Evolutionary conservation across 177 flowering plant species (phyloP).

Genomic region (Vitis hybrid): DNA sequence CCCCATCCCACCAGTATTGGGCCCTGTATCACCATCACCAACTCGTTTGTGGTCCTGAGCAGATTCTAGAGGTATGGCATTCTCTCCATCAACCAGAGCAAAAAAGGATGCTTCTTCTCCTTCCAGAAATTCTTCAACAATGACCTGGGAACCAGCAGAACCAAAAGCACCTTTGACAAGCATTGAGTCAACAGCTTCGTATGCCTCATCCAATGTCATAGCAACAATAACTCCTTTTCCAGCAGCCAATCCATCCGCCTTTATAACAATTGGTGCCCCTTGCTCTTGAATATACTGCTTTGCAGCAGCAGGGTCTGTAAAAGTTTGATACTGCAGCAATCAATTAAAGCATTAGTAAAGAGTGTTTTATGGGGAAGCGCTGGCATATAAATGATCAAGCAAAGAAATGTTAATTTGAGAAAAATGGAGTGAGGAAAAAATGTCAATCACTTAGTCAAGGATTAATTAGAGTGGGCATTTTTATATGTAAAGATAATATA

Average conservation of each 20-base stretch:
- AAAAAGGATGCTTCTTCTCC: slow-evolving; percentile 99
- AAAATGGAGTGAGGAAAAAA: too few species aligned
- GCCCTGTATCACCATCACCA: slow-evolving; percentile 97
- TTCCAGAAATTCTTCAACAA: slow-evolving; percentile 88
- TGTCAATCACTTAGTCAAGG: too few species aligned
- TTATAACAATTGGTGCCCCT: slow-evolving; percentile 91
- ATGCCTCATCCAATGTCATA: slow-evolving; percentile 83
- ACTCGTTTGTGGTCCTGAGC: slow-evolving; percentile 98
- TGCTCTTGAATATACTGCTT: slow-evolving; percentile 76
- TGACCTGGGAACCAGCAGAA: slow-evolving; percentile 75
- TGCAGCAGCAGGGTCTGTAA: slow-evolving; percentile 72
- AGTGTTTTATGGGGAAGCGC: not conserved
- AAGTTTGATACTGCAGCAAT: slow-evolving; percentile 77
- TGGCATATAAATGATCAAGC: not conserved
- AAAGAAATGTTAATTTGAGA: not conserved
- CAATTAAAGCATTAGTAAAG: slow-evolving; percentile 10
- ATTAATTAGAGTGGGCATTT: too few species aligned
- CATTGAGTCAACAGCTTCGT: slow-evolving; percentile 88
- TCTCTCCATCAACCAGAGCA: slow-evolving; percentile 93
- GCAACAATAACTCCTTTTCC: slow-evolving; percentile 98
- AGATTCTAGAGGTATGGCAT: slow-evolving; percentile 89
- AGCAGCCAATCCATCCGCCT: slow-evolving; percentile 96
- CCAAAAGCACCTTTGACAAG: slow-evolving; percentile 76
- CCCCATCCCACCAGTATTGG: slow-evolving; percentile 99
- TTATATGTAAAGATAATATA: too few species aligned